Evolutionary conservation across 805 yeast genomes (phyloP).

Genomic region (Candida yuanshanica): DNA sequence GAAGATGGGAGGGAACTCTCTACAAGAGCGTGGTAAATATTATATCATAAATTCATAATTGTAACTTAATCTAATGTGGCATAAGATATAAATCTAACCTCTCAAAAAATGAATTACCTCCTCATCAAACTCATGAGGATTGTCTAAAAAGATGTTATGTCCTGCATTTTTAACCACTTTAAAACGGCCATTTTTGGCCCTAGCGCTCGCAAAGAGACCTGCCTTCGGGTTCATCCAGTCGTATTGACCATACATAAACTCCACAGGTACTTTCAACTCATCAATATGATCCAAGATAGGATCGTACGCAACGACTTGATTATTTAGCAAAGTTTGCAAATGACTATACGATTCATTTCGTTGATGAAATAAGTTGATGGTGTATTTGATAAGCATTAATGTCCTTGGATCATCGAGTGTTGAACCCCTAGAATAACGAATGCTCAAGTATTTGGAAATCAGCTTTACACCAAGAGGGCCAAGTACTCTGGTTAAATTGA

Average conservation of each 20-base stretch:
- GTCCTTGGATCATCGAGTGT: constrained; percentile 18
- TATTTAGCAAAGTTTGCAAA: constrained; percentile 13
- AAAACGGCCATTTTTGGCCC: constrained; percentile 15
- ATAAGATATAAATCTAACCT: not conserved
- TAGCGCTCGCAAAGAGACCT: constrained; percentile 29
- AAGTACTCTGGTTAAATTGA: constrained; percentile 41
- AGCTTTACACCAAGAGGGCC: constrained; percentile 37
- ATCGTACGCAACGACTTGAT: constrained; percentile 47
- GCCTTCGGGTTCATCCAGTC: constrained; percentile 71
- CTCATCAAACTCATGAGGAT: constrained; percentile 46
- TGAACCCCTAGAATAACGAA: constrained; percentile 13
- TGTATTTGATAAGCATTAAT: constrained; percentile 16
- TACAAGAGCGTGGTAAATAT: not conserved
- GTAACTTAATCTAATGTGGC: no score
- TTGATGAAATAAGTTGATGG: constrained; percentile 19
- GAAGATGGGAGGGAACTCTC: not conserved
- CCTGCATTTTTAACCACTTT: constrained; percentile 49
- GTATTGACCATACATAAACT: constrained; percentile 53
- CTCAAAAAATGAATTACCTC: constrained; percentile 32
- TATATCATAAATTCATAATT: not conserved
- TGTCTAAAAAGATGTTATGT: constrained; percentile 73
- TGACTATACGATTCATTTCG: constrained; percentile 14
- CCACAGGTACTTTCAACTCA: constrained; percentile 26
- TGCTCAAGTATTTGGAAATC: constrained; percentile 20
- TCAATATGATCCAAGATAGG: constrained; percentile 59